phyloP scores from a whole-genome alignment of 2,329 filamentous ascomycete species.

The Capronia coronata region DNA sequence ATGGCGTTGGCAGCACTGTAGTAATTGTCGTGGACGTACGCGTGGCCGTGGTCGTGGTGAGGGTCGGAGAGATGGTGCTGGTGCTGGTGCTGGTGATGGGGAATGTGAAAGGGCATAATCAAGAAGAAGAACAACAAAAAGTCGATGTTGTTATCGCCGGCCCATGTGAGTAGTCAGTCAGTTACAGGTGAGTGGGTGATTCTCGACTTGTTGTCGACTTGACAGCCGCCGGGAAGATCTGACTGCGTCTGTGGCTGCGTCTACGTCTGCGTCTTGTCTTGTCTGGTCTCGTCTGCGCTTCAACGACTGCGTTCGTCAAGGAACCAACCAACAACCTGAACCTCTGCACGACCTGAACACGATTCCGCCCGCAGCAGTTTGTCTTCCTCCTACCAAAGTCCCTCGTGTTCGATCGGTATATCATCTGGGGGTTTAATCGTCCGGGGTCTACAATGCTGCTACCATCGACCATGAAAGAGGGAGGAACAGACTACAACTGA shows the following conservation, averaged over 20 bases:
- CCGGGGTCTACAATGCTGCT: too few relatives aligned
- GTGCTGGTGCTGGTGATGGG: conserved; percentile 25
- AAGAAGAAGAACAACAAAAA: neutral
- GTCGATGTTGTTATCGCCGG: neutral
- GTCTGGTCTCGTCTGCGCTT: too few relatives aligned
- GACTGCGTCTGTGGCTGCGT: neutral
- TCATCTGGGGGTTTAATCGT: too few relatives aligned
- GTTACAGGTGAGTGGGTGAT: neutral
- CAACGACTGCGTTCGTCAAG: neutral
- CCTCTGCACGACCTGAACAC: neutral
- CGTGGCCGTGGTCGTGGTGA: neutral
- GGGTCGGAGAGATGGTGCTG: conserved; percentile 23
- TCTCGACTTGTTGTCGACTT: neutral
- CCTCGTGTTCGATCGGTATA: neutral
- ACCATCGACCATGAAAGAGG: too few relatives aligned
- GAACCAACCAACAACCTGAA: neutral
- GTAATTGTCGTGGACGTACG: conserved; percentile 21
- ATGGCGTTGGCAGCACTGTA: conserved; percentile 34
- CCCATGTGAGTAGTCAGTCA: neutral
- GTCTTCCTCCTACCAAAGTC: neutral
- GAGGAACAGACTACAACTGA: too few relatives aligned
- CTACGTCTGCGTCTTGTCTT: neutral
- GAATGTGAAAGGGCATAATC: conserved; percentile 27
- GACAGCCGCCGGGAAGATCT: neutral
- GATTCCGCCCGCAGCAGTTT: neutral